A percentile compares a stretch with the other conserved stretches of the same genome.
Evolutionary conservation across 2,329 filamentous ascomycete species (phyloP).

Genomic region (Fonsecaea nubica): DNA sequence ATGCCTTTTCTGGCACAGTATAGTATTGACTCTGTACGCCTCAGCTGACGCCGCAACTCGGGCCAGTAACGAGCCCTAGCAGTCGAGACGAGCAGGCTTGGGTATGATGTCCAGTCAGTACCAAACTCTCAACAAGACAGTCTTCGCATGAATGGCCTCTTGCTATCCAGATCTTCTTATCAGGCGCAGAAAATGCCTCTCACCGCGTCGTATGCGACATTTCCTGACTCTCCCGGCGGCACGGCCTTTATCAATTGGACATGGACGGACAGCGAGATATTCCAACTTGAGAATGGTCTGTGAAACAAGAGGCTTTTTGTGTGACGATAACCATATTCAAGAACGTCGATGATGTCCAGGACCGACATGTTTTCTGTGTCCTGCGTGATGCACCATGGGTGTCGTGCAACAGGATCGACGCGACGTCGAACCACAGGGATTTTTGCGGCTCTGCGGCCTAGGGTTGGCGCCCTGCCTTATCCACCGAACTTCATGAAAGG

Average conservation of each 20-base stretch:
- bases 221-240: not conserved
- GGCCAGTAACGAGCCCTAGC: not conserved
- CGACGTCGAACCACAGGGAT: constrained; percentile 12
- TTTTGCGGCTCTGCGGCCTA: constrained; percentile 11
- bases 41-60: not conserved
- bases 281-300: not conserved
- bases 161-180: not conserved
- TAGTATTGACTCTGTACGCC: not conserved
- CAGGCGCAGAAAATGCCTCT: not conserved
- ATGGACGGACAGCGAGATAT: not conserved
- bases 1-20: not conserved
- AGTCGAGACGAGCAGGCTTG: not conserved
- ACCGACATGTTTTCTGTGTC: not conserved
- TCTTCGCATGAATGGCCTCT: not conserved
- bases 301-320: not conserved
- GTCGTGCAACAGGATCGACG: not conserved
- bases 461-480: not conserved
- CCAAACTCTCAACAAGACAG: not conserved
- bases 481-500: not conserved
- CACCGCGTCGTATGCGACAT: not conserved
- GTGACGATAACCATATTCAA: not conserved
- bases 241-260: not conserved
- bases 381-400: not conserved
- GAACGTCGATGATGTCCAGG: not conserved
- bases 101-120: not conserved